Percentiles rank a stretch among this genome's conserved stretches.
Conservation (phyloP, 2,329 filamentous ascomycete genomes). For the Botrytis squamosa region DNA sequence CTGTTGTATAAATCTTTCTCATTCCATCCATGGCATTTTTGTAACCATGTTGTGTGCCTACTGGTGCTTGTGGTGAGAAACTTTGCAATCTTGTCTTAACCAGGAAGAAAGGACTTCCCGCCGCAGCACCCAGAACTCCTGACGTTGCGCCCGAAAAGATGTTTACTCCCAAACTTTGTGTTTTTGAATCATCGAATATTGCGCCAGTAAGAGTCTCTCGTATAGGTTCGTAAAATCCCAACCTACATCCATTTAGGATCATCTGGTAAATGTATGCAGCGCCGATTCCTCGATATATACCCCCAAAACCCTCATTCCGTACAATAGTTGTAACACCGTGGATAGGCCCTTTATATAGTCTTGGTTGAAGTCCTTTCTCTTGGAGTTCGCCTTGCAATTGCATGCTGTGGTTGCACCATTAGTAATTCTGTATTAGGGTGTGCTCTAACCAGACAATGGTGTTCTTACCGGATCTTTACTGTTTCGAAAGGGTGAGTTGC, state of each 20-base stretch:
- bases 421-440: constrained; percentile 17
- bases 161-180: constrained; percentile 86
- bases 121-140: constrained; percentile 87
- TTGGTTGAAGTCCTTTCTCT: constrained; percentile 76
- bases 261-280: constrained; percentile 97
- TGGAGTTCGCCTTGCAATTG: constrained; percentile 96
- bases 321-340: constrained; percentile 90
- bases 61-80: constrained; percentile 86
- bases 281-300: constrained; percentile 84
- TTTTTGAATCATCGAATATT: constrained; percentile 68
- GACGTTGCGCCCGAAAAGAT: constrained; percentile 89
- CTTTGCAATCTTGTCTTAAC: constrained; percentile 96
- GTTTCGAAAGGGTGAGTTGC: constrained; percentile 98
- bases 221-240: constrained; percentile 97
- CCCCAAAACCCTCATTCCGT: constrained; percentile 81
- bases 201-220: constrained; percentile 68
- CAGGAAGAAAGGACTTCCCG: constrained; percentile 94
- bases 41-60: constrained; percentile 96
- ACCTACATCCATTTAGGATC: constrained; percentile 89
- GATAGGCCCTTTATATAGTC: constrained; percentile 86
- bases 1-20: constrained; percentile 70
- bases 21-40: constrained; percentile 82
- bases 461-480: constrained; percentile 85
- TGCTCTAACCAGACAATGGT: constrained; percentile 6
- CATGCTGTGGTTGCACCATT: constrained; percentile 56